Percentiles rank a stretch among this genome's conserved stretches.
These are phyloP conservation scores for Davidsoniella eucalypti DNA, from an alignment of 2,329 filamentous ascomycete species.

Conservation along the genomic window DNA sequence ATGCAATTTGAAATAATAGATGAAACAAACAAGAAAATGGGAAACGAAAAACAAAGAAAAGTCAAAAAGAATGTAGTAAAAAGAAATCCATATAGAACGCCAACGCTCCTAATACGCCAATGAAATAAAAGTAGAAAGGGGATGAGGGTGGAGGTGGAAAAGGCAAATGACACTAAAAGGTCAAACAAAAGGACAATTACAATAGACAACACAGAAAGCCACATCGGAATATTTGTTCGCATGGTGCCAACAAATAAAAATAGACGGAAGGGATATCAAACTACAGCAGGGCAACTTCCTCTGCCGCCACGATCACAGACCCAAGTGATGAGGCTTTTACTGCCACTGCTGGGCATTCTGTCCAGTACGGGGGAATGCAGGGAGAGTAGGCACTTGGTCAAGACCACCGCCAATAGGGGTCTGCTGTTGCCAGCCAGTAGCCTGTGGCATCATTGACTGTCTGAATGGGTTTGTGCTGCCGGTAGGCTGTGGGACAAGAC, in stretches of 20 bases:
- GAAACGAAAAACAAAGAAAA: constrained; percentile 4
- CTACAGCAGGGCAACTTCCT: too few relatives aligned
- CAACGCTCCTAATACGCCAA: constrained; percentile 6
- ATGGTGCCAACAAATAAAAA: constrained; percentile 5
- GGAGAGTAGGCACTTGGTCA: constrained; percentile 62
- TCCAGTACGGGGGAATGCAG: constrained; percentile 70
- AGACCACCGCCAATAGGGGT: constrained; percentile 63
- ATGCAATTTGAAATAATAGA: background rate
- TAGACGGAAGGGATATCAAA: background rate
- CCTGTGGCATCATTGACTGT: constrained; percentile 76
- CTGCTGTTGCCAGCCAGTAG: constrained; percentile 75
- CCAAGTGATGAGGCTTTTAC: constrained; percentile 15
- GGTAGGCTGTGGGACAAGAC: constrained; percentile 58
- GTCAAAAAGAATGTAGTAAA: background rate
- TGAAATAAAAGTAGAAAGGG: background rate
- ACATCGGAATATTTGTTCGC: background rate
- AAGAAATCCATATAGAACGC: background rate
- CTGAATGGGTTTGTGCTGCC: constrained; percentile 91
- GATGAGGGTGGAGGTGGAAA: background rate
- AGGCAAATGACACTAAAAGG: background rate
- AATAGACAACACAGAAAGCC: constrained; percentile 1
- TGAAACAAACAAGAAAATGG: background rate
- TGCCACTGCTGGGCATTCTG: constrained; percentile 46
- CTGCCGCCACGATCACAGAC: too few relatives aligned
- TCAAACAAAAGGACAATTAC: background rate